These are phyloP conservation scores for Arabidopsis suecica DNA, from an alignment of 345 rosid species.

Conservation along the genomic window DNA sequence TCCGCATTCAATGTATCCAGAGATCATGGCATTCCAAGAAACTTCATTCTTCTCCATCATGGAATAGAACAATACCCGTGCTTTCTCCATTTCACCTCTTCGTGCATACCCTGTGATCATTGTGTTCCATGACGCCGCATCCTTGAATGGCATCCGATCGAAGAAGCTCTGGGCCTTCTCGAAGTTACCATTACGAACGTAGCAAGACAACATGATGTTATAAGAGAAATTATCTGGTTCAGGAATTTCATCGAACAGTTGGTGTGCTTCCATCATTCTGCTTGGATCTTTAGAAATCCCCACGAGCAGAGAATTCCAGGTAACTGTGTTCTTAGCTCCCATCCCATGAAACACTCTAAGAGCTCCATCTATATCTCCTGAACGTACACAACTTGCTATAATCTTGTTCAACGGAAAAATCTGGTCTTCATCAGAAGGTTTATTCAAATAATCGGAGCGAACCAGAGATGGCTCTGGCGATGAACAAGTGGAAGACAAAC, in stretches of 20 bases:
- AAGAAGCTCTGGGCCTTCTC: constrained; percentile 60
- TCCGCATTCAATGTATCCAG: constrained; percentile 61
- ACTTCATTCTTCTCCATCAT: constrained; percentile 64
- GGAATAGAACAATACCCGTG: constrained; percentile 51
- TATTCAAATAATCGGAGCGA: constrained; percentile 29
- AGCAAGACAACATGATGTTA: constrained; percentile 71
- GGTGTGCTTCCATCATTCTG: constrained; percentile 53
- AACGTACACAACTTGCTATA: constrained; percentile 56
- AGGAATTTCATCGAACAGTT: constrained; percentile 73
- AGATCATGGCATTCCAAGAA: constrained; percentile 79
- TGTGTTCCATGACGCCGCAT: constrained; percentile 75
- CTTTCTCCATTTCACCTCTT: constrained; percentile 56
- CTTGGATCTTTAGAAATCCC: constrained; percentile 53
- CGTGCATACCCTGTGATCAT: constrained; percentile 68
- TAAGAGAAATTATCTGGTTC: constrained; percentile 64
- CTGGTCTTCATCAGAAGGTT: constrained; percentile 32
- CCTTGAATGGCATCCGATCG: constrained; percentile 56
- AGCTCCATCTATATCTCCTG: constrained; percentile 71
- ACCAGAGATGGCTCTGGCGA: constrained; percentile 31
- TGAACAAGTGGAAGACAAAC: constrained; percentile 23
- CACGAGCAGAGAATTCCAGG: constrained; percentile 78
- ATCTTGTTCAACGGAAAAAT: constrained; percentile 59
- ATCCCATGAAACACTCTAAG: constrained; percentile 58
- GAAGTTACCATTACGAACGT: constrained; percentile 49
- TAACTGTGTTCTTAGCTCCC: constrained; percentile 59